These are phyloP conservation scores for Exophiala aquamarina DNA, from an alignment of 2,329 filamentous ascomycete genomes.

Conservation along the genomic window DNA sequence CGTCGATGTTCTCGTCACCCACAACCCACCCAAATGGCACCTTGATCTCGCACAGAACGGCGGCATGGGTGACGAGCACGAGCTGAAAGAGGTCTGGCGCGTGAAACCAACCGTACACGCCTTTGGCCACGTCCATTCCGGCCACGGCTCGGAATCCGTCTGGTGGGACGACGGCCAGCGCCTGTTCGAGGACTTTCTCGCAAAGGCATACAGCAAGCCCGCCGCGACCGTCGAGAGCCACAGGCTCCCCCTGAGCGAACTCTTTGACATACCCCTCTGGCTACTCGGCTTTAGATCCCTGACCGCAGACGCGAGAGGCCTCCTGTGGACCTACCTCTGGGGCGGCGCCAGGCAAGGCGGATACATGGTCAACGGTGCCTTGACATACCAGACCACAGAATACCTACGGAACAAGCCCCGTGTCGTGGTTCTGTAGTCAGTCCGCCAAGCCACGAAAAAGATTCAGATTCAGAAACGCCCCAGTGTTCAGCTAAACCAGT, in stretches of 20 bases:
- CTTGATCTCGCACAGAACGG: constrained; percentile 54
- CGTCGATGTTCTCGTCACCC: constrained; percentile 78
- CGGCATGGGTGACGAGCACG: constrained; percentile 67
- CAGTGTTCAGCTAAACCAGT: no score
- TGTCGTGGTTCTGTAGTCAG: constrained; percentile 34
- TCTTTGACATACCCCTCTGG: constrained; percentile 47
- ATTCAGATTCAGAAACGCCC: no score
- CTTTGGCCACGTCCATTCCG: constrained; percentile 82
- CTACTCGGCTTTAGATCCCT: constrained; percentile 51
- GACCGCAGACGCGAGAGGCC: constrained; percentile 52
- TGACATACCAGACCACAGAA: constrained; percentile 46
- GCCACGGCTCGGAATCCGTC: constrained; percentile 66
- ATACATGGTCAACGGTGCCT: constrained; percentile 62
- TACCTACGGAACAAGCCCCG: constrained; percentile 38
- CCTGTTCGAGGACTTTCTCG: constrained; percentile 66
- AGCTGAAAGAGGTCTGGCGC: constrained; percentile 72
- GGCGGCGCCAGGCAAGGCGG: constrained; percentile 51
- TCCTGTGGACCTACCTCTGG: constrained; percentile 64
- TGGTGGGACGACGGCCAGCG: constrained; percentile 74
- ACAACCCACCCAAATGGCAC: constrained; percentile 75
- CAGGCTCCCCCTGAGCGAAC: constrained; percentile 36
- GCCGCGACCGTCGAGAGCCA: constrained; percentile 25
- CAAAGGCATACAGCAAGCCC: constrained; percentile 33
- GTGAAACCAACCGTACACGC: constrained; percentile 74
- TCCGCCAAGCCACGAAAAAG: no score